Conservation (phyloP, 2,329 filamentous ascomycete species). For the Hirsutella minnesotensis region DNA sequence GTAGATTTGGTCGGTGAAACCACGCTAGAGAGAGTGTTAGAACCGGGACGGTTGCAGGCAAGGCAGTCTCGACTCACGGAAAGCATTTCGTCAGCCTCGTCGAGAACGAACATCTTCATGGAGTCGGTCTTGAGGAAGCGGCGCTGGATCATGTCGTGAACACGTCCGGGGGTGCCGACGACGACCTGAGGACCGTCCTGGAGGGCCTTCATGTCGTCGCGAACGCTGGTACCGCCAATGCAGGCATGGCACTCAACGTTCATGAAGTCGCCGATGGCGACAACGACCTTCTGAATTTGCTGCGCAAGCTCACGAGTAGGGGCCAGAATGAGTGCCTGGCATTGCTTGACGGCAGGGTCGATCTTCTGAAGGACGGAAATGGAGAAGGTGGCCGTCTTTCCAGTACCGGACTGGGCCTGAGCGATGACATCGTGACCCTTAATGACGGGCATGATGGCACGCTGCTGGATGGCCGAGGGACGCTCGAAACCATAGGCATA, state of each 20-base stretch:
- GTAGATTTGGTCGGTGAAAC: slow-evolving; percentile 99
- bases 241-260: slow-evolving; percentile 98
- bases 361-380: slow-evolving; percentile 99
- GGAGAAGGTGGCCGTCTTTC: slow-evolving; percentile 99
- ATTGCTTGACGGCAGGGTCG: slow-evolving; percentile 86
- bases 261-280: slow-evolving; percentile 99
- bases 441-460: slow-evolving; percentile 99
- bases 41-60: too few species aligned
- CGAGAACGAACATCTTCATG: slow-evolving; percentile 99
- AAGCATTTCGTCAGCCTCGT: slow-evolving; percentile 99
- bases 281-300: slow-evolving; percentile 98
- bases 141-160: slow-evolving; percentile 99
- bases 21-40: slow-evolving; percentile 45
- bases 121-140: slow-evolving; percentile 91
- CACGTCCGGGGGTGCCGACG: slow-evolving; percentile 94
- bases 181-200: slow-evolving; percentile 94
- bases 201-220: slow-evolving; percentile 97
- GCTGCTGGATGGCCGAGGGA: slow-evolving; percentile 98
- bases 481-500: slow-evolving; percentile 99
- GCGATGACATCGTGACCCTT: slow-evolving; percentile 99
- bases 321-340: slow-evolving; percentile 95
- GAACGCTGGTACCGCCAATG: slow-evolving; percentile 95
- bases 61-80: slow-evolving; percentile 42
- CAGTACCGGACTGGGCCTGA: slow-evolving; percentile 98
- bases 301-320: slow-evolving; percentile 97